A percentile compares a stretch with the other conserved stretches of the same genome.
These are phyloP conservation scores for Candida rishiriensis DNA, from an alignment of 805 yeast species.

Conservation along the genomic window DNA sequence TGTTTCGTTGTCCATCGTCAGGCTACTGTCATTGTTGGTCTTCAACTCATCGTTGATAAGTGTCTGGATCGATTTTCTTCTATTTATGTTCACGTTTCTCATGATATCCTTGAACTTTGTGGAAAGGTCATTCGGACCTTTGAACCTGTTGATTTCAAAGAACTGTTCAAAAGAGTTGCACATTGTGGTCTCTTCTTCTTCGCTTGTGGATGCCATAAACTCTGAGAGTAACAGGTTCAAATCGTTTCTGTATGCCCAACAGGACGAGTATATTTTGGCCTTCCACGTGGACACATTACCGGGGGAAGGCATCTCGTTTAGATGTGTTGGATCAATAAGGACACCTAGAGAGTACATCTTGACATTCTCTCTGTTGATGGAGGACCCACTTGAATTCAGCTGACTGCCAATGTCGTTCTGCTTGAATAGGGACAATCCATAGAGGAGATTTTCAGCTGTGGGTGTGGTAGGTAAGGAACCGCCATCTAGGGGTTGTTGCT, in stretches of 20 bases:
- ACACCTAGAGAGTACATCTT: constrained; percentile 65
- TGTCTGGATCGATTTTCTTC: constrained; percentile 20
- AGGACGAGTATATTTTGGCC: constrained; percentile 37
- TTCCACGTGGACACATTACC: constrained; percentile 30
- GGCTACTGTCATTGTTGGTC: constrained; percentile 9
- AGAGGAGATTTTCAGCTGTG: constrained; percentile 23
- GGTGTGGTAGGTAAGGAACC: background rate
- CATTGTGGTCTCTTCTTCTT: constrained; percentile 14
- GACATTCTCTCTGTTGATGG: constrained; percentile 39
- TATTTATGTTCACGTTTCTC: constrained; percentile 15
- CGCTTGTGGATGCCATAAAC: constrained; percentile 20
- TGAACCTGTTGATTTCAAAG: constrained; percentile 28
- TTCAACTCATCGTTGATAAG: constrained; percentile 14
- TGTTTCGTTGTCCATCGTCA: constrained; percentile 8
- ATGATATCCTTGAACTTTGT: constrained; percentile 21
- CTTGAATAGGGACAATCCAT: constrained; percentile 49
- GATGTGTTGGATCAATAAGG: constrained; percentile 40
- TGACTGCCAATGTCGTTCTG: constrained; percentile 32
- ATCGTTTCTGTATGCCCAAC: constrained; percentile 39
- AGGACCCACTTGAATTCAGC: constrained; percentile 8
- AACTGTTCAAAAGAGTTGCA: constrained; percentile 20
- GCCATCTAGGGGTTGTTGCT: constrained; percentile 7
- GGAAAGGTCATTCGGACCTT: constrained; percentile 24
- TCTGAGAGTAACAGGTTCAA: constrained; percentile 30
- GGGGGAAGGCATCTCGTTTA: constrained; percentile 5